Evolutionary conservation across 352 stramenopile genomes (phyloP), one percentile per base, ranked within the genome.

Genomic region (Thraustochytrium sp.): DNA sequence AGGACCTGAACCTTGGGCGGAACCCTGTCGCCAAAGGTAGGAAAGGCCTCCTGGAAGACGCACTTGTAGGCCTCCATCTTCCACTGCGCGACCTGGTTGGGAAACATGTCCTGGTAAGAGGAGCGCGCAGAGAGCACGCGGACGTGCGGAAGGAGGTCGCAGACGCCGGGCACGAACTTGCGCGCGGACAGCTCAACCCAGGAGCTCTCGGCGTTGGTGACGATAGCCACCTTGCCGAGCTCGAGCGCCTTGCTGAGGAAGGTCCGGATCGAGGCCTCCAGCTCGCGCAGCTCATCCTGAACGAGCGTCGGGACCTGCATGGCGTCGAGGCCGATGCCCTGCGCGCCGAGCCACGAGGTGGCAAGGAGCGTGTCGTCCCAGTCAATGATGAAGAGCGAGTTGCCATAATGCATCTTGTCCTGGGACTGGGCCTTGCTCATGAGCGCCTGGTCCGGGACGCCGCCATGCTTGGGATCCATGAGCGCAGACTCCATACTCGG

Each of bases 41-140:
- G 59, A 31, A 48, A 42, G 23, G 13, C 62, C 44, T 65, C 31
- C 16, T 42, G 40, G 11, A 40, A 34, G n/a, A 46, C 44, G 11
- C 53, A 38, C 23, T 82, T 53, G 64, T 96, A 96, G 9, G 92
- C 92, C 74, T 94, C 89, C 51, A 95, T 90, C 82, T 96, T 96
- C 92, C 92, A 96, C 73, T 90, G 89, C 13, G 89, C 89, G 18
- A 90, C 90, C 76, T 91, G 92, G 75, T 92, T 89, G 26, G 92
- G 92, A 87, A 93, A 95, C 86, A 93, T 37, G n/a, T 92, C 91
- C 83, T 95, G 92, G 86, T 95, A 96, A 26, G 90, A 94, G 44
- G 91, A 93, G 16, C 92, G 91, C n/a, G 92, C 92, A n/a, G 91
- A 95, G 29, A 96, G 86, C 38, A 96, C 90, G 82, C 93, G 94